Conservation (phyloP, 208 protist genomes). For the Crithidia thermophila region DNA sequence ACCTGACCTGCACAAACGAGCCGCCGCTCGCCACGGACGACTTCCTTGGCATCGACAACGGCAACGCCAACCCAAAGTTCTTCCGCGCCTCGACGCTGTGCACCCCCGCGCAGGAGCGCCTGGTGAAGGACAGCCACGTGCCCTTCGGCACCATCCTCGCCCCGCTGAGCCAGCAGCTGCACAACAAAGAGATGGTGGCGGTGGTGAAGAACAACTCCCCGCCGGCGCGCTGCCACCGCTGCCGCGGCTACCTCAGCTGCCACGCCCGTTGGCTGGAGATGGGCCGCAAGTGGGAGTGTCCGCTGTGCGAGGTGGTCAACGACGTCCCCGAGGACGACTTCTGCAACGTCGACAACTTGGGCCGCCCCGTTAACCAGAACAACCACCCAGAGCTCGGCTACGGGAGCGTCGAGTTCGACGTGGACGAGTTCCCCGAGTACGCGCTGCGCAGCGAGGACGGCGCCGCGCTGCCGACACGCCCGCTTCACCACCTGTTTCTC, state of each 20-base stretch:
- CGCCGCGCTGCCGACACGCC: slow-evolving; percentile 46
- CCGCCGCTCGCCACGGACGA: slow-evolving; percentile 71
- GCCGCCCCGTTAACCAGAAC: slow-evolving; percentile 57
- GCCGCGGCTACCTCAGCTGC: slow-evolving; percentile 93
- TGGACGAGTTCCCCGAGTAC: slow-evolving; percentile 81
- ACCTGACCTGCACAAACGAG: slow-evolving; percentile 48
- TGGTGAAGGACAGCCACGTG: slow-evolving; percentile 75
- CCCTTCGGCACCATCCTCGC: slow-evolving; percentile 86
- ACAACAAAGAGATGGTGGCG: slow-evolving; percentile 69
- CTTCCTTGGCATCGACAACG: slow-evolving; percentile 88
- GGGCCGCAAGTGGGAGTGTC: slow-evolving; percentile 89
- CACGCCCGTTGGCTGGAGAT: slow-evolving; percentile 86
- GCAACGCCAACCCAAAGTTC: slow-evolving; percentile 90
- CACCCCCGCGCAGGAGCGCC: slow-evolving; percentile 51
- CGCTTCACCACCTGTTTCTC: slow-evolving; percentile 87
- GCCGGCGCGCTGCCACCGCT: slow-evolving; percentile 94
- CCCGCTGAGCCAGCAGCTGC: slow-evolving; percentile 77
- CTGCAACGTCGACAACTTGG: slow-evolving; percentile 82
- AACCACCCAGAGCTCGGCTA: slow-evolving; percentile 69
- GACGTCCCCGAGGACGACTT: slow-evolving; percentile 79
- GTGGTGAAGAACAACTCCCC: slow-evolving; percentile 56
- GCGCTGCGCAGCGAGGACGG: slow-evolving; percentile 60
- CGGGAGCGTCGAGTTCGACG: slow-evolving; percentile 90
- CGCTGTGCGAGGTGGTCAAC: slow-evolving; percentile 88
- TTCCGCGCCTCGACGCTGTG: slow-evolving; percentile 78